Evolutionary conservation across 495 filamentous ascomycete genomes (phyloP).

Genomic region (Penicillium alfredii): DNA sequence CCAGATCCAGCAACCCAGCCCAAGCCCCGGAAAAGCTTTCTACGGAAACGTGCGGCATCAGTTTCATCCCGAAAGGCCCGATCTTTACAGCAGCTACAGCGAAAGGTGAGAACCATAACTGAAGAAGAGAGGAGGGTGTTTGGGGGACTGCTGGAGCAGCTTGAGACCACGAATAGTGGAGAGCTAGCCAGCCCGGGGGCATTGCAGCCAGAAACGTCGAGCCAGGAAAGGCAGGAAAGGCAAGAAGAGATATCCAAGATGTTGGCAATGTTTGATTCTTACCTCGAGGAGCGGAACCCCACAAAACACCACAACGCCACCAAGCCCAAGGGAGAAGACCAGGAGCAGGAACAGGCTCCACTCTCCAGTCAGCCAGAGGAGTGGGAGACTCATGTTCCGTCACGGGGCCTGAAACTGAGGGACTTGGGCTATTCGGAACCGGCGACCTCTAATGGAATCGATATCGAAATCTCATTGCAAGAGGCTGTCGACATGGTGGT

Average conservation of each 20-base stretch:
- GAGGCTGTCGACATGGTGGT: constrained; percentile 25
- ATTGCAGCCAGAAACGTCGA: not conserved
- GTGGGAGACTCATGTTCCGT: too few species aligned
- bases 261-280: constrained; percentile 24
- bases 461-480: constrained; percentile 14
- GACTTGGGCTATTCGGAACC: constrained; percentile 20
- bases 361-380: too few species aligned
- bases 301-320: constrained; percentile 6
- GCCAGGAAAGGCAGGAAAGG: constrained; percentile 8
- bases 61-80: not conserved
- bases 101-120: constrained; percentile 18
- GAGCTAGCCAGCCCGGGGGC: not conserved
- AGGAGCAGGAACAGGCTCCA: constrained; percentile 5
- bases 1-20: not conserved
- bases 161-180: constrained; percentile 10
- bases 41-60: constrained; percentile 22
- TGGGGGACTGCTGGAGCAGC: constrained; percentile 20
- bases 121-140: constrained; percentile 23
- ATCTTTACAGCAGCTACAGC: not conserved
- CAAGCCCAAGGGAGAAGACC: not conserved
- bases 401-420: constrained; percentile 6
- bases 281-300: constrained; percentile 15
- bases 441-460: constrained; percentile 3
- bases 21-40: constrained; percentile 19
- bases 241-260: constrained; percentile 25